Percentiles rank a stretch among this genome's conserved stretches.
phyloP scores from a whole-genome alignment of 441 rosid genomes.

The Manihot esculenta region DNA sequence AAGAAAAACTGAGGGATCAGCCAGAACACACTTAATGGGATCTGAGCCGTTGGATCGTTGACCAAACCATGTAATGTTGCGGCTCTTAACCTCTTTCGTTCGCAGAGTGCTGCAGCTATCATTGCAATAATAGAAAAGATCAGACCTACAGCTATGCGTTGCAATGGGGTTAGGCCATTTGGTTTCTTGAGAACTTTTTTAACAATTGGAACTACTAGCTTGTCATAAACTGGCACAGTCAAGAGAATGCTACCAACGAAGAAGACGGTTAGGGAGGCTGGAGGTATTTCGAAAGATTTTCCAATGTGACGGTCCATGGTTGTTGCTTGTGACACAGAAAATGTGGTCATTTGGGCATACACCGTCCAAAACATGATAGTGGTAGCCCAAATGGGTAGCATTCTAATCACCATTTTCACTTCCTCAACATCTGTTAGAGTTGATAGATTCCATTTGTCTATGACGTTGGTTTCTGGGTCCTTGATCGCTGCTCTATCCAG shows the following conservation, averaged over 20 bases:
- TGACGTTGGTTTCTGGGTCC: constrained; percentile 29
- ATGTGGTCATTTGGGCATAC: constrained; percentile 83
- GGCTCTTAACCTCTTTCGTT: constrained; percentile 49
- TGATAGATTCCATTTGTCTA: constrained; percentile 68
- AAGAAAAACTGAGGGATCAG: constrained; percentile 74
- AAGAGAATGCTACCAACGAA: constrained; percentile 77
- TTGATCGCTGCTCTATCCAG: constrained; percentile 79
- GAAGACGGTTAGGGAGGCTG: constrained; percentile 70
- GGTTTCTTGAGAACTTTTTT: constrained; percentile 55
- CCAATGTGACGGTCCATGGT: constrained; percentile 87
- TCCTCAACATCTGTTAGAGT: constrained; percentile 89
- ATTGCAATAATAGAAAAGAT: constrained; percentile 53
- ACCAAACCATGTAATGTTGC: constrained; percentile 41
- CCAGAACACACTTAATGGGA: constrained; percentile 75
- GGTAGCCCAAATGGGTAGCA: constrained; percentile 94
- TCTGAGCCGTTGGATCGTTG: constrained; percentile 35
- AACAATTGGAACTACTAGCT: constrained; percentile 45
- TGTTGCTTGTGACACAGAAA: constrained; percentile 84
- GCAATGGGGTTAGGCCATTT: constrained; percentile 72
- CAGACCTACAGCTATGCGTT: constrained; percentile 68
- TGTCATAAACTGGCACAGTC: constrained; percentile 77
- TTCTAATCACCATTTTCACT: constrained; percentile 74
- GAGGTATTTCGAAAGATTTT: constrained; percentile 60
- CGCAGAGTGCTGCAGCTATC: constrained; percentile 64
- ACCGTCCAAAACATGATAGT: constrained; percentile 88